Evolutionary conservation across 176 grass and related monocot species (phyloP).

Genomic region (Oryza longistaminata): DNA sequence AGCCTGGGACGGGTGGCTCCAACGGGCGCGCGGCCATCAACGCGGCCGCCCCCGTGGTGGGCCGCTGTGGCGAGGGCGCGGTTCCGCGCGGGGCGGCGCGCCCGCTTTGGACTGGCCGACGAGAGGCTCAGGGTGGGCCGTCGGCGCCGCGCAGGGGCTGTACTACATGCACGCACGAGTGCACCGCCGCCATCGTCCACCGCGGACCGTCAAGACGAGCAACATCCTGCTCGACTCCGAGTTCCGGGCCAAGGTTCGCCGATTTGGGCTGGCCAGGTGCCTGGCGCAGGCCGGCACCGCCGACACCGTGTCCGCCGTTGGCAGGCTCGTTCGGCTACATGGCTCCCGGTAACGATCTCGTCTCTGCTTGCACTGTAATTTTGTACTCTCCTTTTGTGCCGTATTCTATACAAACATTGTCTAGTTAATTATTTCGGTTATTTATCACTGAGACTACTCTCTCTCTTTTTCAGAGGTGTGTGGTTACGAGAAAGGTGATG

Average conservation of each 20-base stretch:
- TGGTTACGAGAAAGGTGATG: conserved; percentile 57
- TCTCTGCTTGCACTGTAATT: background rate
- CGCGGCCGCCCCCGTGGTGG: no score
- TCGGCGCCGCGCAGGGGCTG: conserved; percentile 61
- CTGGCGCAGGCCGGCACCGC: conserved; percentile 47
- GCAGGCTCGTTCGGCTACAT: conserved; percentile 90
- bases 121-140: conserved; percentile 68
- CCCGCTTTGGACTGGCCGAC: conserved; percentile 58
- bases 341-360: conserved; percentile 66
- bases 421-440: background rate
- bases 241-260: conserved; percentile 60
- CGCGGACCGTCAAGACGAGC: conserved; percentile 80
- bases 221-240: conserved; percentile 83
- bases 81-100: background rate
- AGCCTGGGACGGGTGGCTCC: no score
- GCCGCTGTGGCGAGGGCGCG: no score
- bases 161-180: conserved; percentile 93
- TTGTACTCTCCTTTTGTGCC: background rate
- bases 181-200: conserved; percentile 68
- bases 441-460: background rate
- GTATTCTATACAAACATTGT: background rate
- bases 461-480: conserved; percentile 50
- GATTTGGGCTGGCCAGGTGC: conserved; percentile 93
- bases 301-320: conserved; percentile 58
- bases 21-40: no score